Percentiles rank a stretch among this genome's conserved stretches.
Conservation (phyloP, 2,329 filamentous ascomycete species). For the Albifimbria verrucaria region DNA sequence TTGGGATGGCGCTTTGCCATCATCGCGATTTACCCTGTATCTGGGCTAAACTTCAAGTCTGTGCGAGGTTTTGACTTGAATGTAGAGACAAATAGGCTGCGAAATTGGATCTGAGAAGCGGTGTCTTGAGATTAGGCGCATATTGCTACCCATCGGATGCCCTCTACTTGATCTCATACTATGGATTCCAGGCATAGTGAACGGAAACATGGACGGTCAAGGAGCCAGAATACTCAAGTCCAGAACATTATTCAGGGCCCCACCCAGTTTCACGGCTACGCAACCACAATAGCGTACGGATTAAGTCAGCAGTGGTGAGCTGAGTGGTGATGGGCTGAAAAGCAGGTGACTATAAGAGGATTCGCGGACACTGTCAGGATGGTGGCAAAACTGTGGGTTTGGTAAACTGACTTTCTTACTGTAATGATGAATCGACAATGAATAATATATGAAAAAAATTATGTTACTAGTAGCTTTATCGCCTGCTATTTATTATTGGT, state of each 20-base stretch:
- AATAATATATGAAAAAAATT: too few relatives aligned
- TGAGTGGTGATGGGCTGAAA: too few relatives aligned
- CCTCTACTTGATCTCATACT: constrained; percentile 18
- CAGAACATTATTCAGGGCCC: neutral
- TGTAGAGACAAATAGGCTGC: too few relatives aligned
- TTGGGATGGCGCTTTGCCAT: constrained; percentile 45
- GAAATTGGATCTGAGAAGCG: too few relatives aligned
- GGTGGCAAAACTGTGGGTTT: too few relatives aligned
- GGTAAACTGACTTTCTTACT: too few relatives aligned
- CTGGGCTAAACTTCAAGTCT: constrained; percentile 8
- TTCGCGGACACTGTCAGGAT: too few relatives aligned
- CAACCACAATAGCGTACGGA: neutral
- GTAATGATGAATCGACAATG: too few relatives aligned
- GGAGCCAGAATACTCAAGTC: neutral
- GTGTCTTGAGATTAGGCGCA: constrained; percentile 17
- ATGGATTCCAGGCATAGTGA: constrained; percentile 16
- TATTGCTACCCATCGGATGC: constrained; percentile 20
- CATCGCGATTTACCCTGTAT: constrained; percentile 34
- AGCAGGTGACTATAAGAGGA: too few relatives aligned
- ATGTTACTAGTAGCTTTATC: too few relatives aligned
- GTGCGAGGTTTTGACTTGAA: too few relatives aligned
- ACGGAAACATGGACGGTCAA: constrained; percentile 15
- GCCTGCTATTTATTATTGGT: too few relatives aligned
- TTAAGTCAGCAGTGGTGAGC: neutral
- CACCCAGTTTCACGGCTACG: neutral